Evolutionary conservation across 1,284 basidiomycete species (phyloP).

Genomic region (Ustilago loliicola): DNA sequence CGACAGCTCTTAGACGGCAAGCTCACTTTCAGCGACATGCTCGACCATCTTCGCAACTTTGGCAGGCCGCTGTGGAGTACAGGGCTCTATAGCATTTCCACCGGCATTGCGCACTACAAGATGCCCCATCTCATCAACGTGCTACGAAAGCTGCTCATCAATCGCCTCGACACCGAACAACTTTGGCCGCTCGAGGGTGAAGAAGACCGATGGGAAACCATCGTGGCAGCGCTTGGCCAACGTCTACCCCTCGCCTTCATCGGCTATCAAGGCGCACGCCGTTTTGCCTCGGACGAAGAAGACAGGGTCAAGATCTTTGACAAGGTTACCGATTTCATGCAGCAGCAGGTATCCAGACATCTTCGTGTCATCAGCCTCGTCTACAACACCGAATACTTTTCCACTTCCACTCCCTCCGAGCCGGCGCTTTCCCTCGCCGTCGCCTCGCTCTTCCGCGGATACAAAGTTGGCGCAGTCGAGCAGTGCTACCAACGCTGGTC

Average conservation of each 20-base stretch:
- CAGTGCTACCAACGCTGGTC: conserved; percentile 1
- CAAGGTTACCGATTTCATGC: not conserved
- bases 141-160: conserved; percentile 1
- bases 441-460: conserved; percentile 12
- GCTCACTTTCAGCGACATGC: not conserved
- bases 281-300: not conserved
- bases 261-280: conserved; percentile 10
- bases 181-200: not conserved
- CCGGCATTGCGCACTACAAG: not conserved
- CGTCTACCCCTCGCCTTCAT: conserved; percentile 7
- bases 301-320: not conserved
- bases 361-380: conserved; percentile 18
- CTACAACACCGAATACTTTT: conserved; percentile 1
- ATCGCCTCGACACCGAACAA: not conserved
- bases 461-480: not conserved
- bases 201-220: not conserved
- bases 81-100: not conserved
- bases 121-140: conserved; percentile 4
- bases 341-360: conserved; percentile 12
- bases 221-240: conserved; percentile 13
- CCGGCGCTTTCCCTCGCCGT: conserved; percentile 17
- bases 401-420: conserved; percentile 18
- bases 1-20: not conserved
- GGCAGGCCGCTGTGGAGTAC: conserved; percentile 12
- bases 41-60: not conserved